phyloP scores from a whole-genome alignment of 208 protist species.

The Cochliopodium minus region DNA sequence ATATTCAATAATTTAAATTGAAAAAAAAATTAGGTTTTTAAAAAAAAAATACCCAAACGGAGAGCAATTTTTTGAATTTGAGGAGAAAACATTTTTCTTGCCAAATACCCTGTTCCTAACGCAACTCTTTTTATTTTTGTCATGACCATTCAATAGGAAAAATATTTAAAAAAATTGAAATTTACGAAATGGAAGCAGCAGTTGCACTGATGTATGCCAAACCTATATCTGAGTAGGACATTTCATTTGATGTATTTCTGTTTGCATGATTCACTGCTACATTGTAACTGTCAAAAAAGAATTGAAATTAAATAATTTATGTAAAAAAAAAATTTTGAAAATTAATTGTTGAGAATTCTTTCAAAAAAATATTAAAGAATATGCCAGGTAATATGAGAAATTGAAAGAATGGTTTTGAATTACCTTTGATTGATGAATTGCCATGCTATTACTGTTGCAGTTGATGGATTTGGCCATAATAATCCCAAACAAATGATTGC shows the following conservation, averaged over 20 bases:
- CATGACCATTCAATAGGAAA: too few relatives aligned
- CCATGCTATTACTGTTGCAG: slow-evolving; percentile 8
- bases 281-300: slow-evolving; percentile 76
- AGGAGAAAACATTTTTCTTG: too few relatives aligned
- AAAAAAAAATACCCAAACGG: too few relatives aligned
- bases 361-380: slow-evolving; percentile 8
- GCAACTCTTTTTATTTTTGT: too few relatives aligned
- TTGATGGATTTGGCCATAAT: slow-evolving; percentile 44
- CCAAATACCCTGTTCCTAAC: too few relatives aligned
- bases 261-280: slow-evolving; percentile 75
- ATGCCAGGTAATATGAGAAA: background rate
- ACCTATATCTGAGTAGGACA: background rate
- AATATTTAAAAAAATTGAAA: too few relatives aligned
- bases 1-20: too few relatives aligned
- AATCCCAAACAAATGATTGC: slow-evolving; percentile 61
- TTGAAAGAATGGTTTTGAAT: background rate
- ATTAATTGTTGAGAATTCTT: too few relatives aligned
- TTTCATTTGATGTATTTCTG: slow-evolving; percentile 51
- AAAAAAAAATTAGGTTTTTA: too few relatives aligned
- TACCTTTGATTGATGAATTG: slow-evolving; percentile 9
- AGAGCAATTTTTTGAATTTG: too few relatives aligned
- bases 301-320: slow-evolving; percentile 61
- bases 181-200: background rate
- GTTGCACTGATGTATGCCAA: background rate
- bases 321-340: too few relatives aligned